A percentile compares a stretch with the other conserved stretches of the same genome.
phyloP scores from a whole-genome alignment of 345 rosid genomes.

The Eucalyptus coolabah region DNA sequence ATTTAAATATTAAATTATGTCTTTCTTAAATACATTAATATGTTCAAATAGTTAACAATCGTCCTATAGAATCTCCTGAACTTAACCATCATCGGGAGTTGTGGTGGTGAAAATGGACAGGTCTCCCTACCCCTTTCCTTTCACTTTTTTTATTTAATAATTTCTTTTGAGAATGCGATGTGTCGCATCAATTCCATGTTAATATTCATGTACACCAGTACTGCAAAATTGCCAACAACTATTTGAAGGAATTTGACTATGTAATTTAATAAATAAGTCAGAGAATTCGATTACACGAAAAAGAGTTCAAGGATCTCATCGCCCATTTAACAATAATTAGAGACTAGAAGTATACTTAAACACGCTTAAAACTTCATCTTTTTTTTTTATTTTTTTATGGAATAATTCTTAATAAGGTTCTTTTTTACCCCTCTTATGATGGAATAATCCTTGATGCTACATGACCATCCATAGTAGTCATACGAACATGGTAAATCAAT shows the following conservation, averaged over 20 bases:
- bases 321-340: background rate
- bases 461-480: background rate
- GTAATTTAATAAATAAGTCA: rapidly evolving
- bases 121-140: too few species aligned
- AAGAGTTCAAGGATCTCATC: background rate
- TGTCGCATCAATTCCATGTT: too few species aligned
- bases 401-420: too few species aligned
- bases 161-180: background rate
- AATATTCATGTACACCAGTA: too few species aligned
- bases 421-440: background rate
- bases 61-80: rapidly evolving
- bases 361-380: background rate
- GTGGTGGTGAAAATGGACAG: too few species aligned
- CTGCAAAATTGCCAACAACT: background rate
- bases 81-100: rapidly evolving
- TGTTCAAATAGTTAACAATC: too few species aligned
- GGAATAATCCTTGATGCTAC: background rate
- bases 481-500: background rate
- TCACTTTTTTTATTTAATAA: too few species aligned
- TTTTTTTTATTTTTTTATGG: too few species aligned
- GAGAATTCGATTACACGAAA: background rate
- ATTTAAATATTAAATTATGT: too few species aligned
- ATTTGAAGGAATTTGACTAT: rapidly evolving
- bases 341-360: too few species aligned
- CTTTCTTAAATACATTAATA: too few species aligned